Base-by-base conservation (phyloP, 2,329 filamentous ascomycete species). In the Hypomyces rosellus region DNA sequence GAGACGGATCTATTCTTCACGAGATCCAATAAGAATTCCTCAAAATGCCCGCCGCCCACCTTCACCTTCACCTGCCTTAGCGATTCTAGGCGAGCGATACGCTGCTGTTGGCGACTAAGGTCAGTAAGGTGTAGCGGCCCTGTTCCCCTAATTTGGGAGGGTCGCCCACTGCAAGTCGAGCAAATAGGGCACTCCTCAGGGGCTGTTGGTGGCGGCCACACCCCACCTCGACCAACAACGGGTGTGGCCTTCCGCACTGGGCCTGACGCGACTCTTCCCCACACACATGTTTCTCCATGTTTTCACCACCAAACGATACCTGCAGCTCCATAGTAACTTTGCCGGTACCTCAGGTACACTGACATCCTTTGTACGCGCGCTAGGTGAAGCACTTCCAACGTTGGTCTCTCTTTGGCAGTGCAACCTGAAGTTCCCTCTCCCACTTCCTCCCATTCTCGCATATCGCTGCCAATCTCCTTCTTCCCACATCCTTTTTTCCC, bases 381-480 rank as follows among this genome's bases (percentile, higher is more conserved):
- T 25, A 14, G 25, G 12, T 14, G 48, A 25, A 30, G 25, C 25
- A 30, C 25, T 30, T 30, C 25, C 25, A 30, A 30, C 25, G 25
- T 30, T 30, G 25, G 25, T 30, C 25, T 30, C 25, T 30, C 25
- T 30, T 30, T 30, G 25, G 25, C 8, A 30, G 25, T 30, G 25
- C 25, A 30, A 30, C 25, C 25, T 30, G 25, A 30, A 30, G 25
- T 30, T 30, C 25, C 14, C 36, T 38, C 36, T 38, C 36, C 36
- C 36, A n/a, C 36, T 42, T 18, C 39, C 13, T 42, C 39, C 39
- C 39, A 20, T 18, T 22, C 39, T 42, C 20, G 5, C 39, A n/a
- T 18, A 34, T 16, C 33, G n/a, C 34, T 41, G n/a, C 36, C 14
- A 14, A 51, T 54, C 57, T 53, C 55, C 55, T 59, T 51, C 53